Evolutionary conservation across 2,329 filamentous ascomycete genomes (phyloP).

Genomic region (Talaromyces sp.): DNA sequence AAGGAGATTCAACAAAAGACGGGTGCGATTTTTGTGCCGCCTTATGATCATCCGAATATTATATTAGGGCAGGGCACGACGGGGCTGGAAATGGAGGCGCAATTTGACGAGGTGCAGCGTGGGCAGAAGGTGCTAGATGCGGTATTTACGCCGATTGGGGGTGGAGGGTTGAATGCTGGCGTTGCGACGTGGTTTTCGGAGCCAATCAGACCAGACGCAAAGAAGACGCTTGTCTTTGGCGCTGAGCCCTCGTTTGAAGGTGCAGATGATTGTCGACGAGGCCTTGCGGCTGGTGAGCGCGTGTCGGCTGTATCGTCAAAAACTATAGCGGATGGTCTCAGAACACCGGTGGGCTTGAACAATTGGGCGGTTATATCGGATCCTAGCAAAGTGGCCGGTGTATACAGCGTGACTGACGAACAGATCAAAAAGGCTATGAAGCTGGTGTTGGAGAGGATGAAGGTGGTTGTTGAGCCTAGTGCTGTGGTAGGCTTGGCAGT

Average conservation of each 20-base stretch:
- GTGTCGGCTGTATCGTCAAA: slow-evolving; percentile 67
- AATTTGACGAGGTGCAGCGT: slow-evolving; percentile 54
- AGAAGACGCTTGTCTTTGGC: slow-evolving; percentile 70
- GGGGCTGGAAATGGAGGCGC: slow-evolving; percentile 74
- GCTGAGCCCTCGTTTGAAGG: slow-evolving; percentile 80
- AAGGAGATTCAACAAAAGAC: slow-evolving; percentile 65
- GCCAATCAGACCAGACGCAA: slow-evolving; percentile 43
- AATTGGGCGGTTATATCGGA: slow-evolving; percentile 78
- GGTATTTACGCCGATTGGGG: slow-evolving; percentile 79
- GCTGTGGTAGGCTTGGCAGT: slow-evolving; percentile 80
- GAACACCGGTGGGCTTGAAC: slow-evolving; percentile 72
- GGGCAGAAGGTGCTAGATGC: slow-evolving; percentile 51
- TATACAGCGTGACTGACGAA: slow-evolving; percentile 73
- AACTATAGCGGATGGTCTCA: slow-evolving; percentile 83
- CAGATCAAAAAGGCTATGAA: slow-evolving; percentile 74
- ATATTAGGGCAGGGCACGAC: slow-evolving; percentile 91
- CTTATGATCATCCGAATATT: slow-evolving; percentile 89
- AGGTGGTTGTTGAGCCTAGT: slow-evolving; percentile 86
- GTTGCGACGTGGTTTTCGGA: slow-evolving; percentile 69
- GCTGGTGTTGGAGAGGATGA: slow-evolving; percentile 80
- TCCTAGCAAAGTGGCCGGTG: slow-evolving; percentile 62
- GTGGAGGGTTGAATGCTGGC: slow-evolving; percentile 82
- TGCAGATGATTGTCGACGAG: slow-evolving; percentile 75
- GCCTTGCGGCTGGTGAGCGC: slow-evolving; percentile 61
- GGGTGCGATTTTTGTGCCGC: slow-evolving; percentile 75